These are phyloP conservation scores for Pilobolus umbonatus DNA, from an alignment of 192 early-diverging fungal species.

Conservation along the genomic window DNA sequence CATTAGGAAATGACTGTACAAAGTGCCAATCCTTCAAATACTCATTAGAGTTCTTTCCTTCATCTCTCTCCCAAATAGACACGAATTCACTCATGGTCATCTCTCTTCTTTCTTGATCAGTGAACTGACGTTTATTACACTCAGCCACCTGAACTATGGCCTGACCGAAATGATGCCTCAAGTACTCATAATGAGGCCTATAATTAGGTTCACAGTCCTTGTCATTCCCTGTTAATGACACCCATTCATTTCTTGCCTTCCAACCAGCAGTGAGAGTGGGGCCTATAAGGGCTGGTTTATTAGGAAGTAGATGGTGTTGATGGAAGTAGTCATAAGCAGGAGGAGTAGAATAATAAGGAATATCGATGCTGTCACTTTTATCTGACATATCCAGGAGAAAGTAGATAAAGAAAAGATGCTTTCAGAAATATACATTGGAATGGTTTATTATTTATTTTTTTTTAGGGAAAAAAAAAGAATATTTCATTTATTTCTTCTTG, in stretches of 20 bases:
- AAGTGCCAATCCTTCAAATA: conserved; percentile 79
- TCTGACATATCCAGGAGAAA: neutral
- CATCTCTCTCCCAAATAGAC: conserved; percentile 40
- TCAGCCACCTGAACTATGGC: conserved; percentile 55
- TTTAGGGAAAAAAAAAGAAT: conserved; percentile 4
- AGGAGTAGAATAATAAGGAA: conserved; percentile 29
- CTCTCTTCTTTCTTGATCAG: conserved; percentile 54
- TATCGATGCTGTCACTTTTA: neutral
- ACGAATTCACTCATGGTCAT: conserved; percentile 57
- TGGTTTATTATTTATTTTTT: neutral
- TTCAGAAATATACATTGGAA: neutral
- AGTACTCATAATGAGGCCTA: conserved; percentile 39
- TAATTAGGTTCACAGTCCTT: conserved; percentile 11
- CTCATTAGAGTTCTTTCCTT: neutral
- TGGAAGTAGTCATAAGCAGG: conserved; percentile 41
- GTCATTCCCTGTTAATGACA: conserved; percentile 11
- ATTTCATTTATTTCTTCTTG: conserved; percentile 36
- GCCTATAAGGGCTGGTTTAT: conserved; percentile 49
- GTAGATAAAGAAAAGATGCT: neutral
- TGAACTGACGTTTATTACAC: conserved; percentile 52
- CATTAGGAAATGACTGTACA: conserved; percentile 36
- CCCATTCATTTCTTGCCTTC: conserved; percentile 57
- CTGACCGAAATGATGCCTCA: conserved; percentile 36
- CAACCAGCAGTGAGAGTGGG: conserved; percentile 43
- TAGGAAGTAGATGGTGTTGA: conserved; percentile 37